Evolutionary conservation across 2,329 filamentous ascomycete genomes (phyloP).

Genomic region (Colletotrichum navitas): DNA sequence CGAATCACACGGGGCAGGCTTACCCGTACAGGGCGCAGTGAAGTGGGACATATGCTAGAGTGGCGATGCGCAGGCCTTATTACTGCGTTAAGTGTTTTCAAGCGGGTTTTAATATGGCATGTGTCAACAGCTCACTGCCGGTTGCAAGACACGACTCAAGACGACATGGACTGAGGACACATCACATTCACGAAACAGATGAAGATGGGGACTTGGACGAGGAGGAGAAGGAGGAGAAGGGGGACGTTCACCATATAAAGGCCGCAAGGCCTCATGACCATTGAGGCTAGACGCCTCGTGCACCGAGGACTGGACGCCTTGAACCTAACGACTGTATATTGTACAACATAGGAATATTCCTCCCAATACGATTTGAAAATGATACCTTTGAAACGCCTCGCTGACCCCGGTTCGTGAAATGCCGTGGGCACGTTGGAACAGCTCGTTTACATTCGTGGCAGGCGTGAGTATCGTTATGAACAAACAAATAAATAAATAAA

Average conservation of each 20-base stretch:
- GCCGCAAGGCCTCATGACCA: not conserved
- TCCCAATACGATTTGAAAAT: constrained; percentile 11
- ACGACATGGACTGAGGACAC: not conserved
- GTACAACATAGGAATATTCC: constrained; percentile 19
- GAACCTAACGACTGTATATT: constrained; percentile 21
- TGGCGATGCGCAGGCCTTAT: not conserved
- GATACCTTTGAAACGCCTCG: constrained; percentile 34
- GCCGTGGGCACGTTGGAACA: not conserved
- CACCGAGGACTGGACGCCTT: constrained; percentile 16
- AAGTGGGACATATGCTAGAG: constrained; percentile 40
- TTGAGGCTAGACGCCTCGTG: constrained; percentile 16
- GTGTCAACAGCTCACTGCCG: constrained; percentile 13
- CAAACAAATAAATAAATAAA: not conserved
- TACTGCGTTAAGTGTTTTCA: constrained; percentile 32
- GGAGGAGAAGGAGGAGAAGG: too few relatives aligned
- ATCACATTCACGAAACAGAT: not conserved
- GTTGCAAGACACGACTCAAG: constrained; percentile 17
- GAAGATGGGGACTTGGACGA: not conserved
- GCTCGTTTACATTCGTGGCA: not conserved
- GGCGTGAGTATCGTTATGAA: constrained; percentile 27
- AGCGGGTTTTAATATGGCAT: not conserved
- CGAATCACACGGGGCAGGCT: constrained; percentile 52
- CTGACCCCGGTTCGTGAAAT: not conserved
- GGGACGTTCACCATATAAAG: not conserved
- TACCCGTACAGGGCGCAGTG: constrained; percentile 46